A percentile compares a stretch with the other conserved stretches of the same genome.
These are phyloP conservation scores for Orbilia oligospora DNA, from an alignment of 2,329 filamentous ascomycete species.

Conservation along the genomic window DNA sequence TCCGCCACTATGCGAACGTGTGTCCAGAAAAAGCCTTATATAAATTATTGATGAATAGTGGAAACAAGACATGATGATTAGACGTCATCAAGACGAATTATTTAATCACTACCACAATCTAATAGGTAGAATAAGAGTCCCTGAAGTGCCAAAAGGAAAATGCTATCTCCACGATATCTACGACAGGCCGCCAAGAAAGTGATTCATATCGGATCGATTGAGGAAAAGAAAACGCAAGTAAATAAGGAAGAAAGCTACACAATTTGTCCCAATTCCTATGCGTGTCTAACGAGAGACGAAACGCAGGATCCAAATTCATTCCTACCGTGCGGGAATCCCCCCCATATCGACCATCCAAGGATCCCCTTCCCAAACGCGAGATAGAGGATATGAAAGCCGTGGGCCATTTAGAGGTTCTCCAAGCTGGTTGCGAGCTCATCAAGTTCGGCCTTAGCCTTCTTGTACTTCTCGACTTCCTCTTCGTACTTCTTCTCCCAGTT, in stretches of 20 bases:
- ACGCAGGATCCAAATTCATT: slow-evolving; percentile 21
- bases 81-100: slow-evolving; percentile 11
- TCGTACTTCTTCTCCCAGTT: slow-evolving; percentile 98
- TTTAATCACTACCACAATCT: slow-evolving; percentile 1
- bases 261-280: slow-evolving; percentile 36
- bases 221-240: slow-evolving; percentile 33
- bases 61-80: neutral
- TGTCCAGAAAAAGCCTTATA: neutral
- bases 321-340: slow-evolving; percentile 14
- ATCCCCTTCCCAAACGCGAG: slow-evolving; percentile 7
- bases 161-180: slow-evolving; percentile 25
- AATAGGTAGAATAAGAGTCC: slow-evolving; percentile 15
- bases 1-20: neutral
- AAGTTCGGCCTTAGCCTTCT: slow-evolving; percentile 86
- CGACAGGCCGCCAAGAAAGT: slow-evolving; percentile 20
- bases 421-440: slow-evolving; percentile 71
- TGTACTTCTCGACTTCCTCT: slow-evolving; percentile 94
- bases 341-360: slow-evolving; percentile 2
- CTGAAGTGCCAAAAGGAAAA: neutral
- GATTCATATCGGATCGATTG: slow-evolving; percentile 36
- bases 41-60: neutral
- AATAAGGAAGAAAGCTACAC: slow-evolving; percentile 49
- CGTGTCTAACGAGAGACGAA: slow-evolving; percentile 16
- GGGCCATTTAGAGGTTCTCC: slow-evolving; percentile 35
- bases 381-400: neutral